Evolutionary conservation across 108 stramenopile genomes (phyloP).

Genomic region (Cyclostephanos invisitatus): DNA sequence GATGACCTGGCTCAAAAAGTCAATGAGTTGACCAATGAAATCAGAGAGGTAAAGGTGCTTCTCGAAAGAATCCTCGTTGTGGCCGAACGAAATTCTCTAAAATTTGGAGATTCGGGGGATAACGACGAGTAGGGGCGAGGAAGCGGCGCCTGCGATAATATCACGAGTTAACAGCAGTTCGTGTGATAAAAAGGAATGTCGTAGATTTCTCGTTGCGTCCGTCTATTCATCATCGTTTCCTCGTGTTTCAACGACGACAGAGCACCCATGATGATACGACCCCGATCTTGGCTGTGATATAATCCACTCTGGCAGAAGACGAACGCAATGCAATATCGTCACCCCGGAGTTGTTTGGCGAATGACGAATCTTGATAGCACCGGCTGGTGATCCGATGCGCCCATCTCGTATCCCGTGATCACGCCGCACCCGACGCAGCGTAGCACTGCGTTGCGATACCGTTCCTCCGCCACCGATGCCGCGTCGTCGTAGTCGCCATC

Average conservation of each 20-base stretch:
- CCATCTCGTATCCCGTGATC: conserved; percentile 36
- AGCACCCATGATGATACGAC: too few species aligned
- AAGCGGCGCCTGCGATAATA: neutral
- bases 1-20: conserved; percentile 24
- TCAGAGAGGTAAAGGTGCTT: conserved; percentile 24
- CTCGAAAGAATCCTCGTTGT: conserved; percentile 19
- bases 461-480: neutral
- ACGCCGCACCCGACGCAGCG: conserved; percentile 42
- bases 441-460: neutral
- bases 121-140: neutral
- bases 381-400: conserved; percentile 50
- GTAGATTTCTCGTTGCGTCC: too few species aligned
- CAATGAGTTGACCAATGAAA: conserved; percentile 23
- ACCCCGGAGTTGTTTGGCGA: too few species aligned
- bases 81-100: neutral
- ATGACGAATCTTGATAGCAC: conserved; percentile 39
- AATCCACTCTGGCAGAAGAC: too few species aligned
- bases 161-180: too few species aligned
- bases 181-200: too few species aligned
- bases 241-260: too few species aligned
- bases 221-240: too few species aligned
- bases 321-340: too few species aligned
- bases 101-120: neutral
- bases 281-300: too few species aligned
- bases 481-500: neutral